Conservation (phyloP, 257 asterid species). For the Solanum lignicaule region DNA sequence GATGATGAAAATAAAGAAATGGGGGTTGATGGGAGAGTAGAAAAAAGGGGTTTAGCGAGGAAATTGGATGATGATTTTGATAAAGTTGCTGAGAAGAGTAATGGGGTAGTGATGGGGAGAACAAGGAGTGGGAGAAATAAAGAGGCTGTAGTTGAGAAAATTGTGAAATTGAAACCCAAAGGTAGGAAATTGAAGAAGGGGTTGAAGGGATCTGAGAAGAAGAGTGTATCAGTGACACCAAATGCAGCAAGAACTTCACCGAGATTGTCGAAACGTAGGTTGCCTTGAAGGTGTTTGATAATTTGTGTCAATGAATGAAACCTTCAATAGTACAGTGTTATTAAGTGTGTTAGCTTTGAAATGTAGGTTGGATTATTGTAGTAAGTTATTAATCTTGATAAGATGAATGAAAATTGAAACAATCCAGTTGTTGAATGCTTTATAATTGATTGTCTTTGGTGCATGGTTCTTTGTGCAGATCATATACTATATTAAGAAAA, state of each 20-base stretch:
- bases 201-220: slow-evolving; percentile 8
- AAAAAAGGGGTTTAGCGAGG: slow-evolving; percentile 46
- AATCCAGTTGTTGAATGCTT: neutral
- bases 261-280: slow-evolving; percentile 24
- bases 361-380: neutral
- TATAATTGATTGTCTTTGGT: neutral
- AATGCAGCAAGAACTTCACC: slow-evolving; percentile 46
- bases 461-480: neutral
- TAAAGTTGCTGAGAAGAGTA: slow-evolving; percentile 48
- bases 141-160: neutral
- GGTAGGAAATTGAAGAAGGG: slow-evolving; percentile 19
- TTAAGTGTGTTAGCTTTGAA: neutral
- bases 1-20: slow-evolving; percentile 18
- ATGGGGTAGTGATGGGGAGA: neutral
- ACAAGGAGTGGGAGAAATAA: slow-evolving; percentile 13
- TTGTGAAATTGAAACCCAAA: neutral
- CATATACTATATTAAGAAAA: neutral
- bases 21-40: neutral
- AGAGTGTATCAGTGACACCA: slow-evolving; percentile 4
- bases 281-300: slow-evolving; percentile 15
- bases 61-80: slow-evolving; percentile 76
- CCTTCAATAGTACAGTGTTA: neutral
- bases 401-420: neutral
- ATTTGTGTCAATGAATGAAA: neutral
- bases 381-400: neutral